These are phyloP conservation scores for Triangularia setosa DNA, from an alignment of 2,329 filamentous ascomycete species.

Conservation along the genomic window DNA sequence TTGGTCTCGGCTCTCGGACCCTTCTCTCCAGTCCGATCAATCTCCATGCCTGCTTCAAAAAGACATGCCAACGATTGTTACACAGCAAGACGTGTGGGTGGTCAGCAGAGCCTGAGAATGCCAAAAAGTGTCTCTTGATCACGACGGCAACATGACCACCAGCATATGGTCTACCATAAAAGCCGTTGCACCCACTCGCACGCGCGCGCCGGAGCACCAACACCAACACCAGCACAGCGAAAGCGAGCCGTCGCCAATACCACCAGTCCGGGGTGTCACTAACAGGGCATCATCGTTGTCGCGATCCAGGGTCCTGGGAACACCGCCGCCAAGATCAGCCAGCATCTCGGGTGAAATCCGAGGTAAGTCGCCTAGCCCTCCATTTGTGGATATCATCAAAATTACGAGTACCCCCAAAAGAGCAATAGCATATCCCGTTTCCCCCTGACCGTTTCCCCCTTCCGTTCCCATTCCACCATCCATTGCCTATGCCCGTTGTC, in stretches of 20 bases:
- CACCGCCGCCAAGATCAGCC: conserved; percentile 15
- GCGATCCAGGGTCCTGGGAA: background rate
- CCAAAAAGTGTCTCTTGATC: background rate
- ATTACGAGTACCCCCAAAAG: background rate
- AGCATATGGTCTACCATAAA: conserved; percentile 7
- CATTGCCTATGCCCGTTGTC: background rate
- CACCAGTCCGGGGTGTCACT: background rate
- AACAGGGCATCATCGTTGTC: conserved; percentile 9
- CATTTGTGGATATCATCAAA: conserved; percentile 7
- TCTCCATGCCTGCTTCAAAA: background rate
- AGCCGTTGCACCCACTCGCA: background rate
- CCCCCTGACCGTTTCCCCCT: background rate
- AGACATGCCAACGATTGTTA: background rate
- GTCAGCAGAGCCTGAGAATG: background rate
- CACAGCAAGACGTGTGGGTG: background rate
- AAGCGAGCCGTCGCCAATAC: background rate
- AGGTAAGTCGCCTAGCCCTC: conserved; percentile 14
- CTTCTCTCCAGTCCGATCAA: background rate
- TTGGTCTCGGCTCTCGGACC: background rate
- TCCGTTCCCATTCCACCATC: background rate
- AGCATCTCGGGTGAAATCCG: conserved; percentile 16
- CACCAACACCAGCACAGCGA: background rate
- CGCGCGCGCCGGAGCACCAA: background rate
- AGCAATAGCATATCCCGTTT: background rate
- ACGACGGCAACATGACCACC: background rate